phyloP scores from a whole-genome alignment of 306 rosid species.

The Castanea mollissima region DNA sequence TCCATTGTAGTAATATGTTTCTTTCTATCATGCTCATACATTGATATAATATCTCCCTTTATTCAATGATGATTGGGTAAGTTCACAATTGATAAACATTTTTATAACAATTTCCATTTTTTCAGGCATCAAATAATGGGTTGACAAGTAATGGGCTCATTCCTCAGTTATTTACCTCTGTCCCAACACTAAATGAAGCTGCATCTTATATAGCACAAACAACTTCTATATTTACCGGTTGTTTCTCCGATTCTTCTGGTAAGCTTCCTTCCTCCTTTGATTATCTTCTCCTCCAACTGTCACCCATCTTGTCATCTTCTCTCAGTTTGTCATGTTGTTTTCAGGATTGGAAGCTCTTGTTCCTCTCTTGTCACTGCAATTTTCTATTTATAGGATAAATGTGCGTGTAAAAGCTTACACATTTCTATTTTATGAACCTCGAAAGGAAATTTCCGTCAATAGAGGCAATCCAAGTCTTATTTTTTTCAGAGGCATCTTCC shows the following conservation, averaged over 20 bases:
- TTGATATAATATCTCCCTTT: background rate
- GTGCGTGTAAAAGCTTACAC: no score
- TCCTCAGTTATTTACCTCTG: constrained; percentile 79
- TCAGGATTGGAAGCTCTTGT: no score
- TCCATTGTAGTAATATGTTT: background rate
- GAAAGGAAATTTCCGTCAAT: no score
- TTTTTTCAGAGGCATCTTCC: constrained; percentile 2
- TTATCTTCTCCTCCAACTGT: background rate
- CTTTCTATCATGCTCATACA: background rate
- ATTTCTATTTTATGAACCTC: no score
- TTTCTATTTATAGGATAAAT: no score
- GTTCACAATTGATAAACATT: background rate
- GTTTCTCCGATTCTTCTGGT: constrained; percentile 88
- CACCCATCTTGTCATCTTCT: no score
- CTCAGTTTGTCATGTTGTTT: no score
- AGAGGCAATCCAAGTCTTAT: background rate
- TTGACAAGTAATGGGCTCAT: constrained; percentile 53
- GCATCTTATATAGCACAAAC: constrained; percentile 88
- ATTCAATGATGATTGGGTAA: background rate
- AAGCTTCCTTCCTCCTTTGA: constrained; percentile 17
- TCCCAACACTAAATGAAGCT: constrained; percentile 84
- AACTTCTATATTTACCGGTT: constrained; percentile 72
- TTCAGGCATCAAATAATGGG: constrained; percentile 45
- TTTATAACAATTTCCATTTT: constrained; percentile 11
- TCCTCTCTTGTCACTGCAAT: no score